Conservation (phyloP, 2,329 filamentous ascomycete genomes). For the Claviceps africana region DNA sequence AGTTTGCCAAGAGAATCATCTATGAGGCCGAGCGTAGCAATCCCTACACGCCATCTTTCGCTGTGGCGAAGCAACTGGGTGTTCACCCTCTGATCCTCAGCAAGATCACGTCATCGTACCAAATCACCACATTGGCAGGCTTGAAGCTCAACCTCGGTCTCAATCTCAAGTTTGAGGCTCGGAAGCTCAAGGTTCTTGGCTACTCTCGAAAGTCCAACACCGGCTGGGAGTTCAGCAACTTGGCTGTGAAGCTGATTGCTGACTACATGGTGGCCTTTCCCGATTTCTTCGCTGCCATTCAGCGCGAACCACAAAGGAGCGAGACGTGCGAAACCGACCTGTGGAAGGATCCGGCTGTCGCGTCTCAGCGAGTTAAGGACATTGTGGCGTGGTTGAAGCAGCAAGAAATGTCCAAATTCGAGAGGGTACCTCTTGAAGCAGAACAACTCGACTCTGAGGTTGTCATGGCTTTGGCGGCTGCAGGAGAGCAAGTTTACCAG, state of each 20-base stretch:
- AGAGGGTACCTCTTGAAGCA: conserved; percentile 89
- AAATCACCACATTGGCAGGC: conserved; percentile 63
- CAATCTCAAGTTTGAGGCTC: conserved; percentile 92
- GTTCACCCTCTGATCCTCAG: conserved; percentile 80
- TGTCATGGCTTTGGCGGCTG: conserved; percentile 65
- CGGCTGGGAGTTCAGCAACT: conserved; percentile 91
- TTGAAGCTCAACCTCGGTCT: conserved; percentile 80
- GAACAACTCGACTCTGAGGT: conserved; percentile 89
- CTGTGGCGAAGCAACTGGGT: conserved; percentile 69
- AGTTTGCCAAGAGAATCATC: conserved; percentile 69
- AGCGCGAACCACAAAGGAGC: conserved; percentile 71
- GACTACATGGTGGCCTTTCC: conserved; percentile 92
- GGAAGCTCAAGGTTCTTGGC: conserved; percentile 88
- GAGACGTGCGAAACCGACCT: conserved; percentile 76
- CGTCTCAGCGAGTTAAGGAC: conserved; percentile 75
- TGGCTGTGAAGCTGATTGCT: conserved; percentile 65
- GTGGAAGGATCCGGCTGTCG: conserved; percentile 58
- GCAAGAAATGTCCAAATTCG: conserved; percentile 80
- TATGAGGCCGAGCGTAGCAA: conserved; percentile 52
- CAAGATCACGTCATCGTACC: conserved; percentile 92
- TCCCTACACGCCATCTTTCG: conserved; percentile 73
- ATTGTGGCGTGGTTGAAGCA: conserved; percentile 88
- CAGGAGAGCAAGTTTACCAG: conserved; percentile 50
- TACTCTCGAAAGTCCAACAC: conserved; percentile 77
- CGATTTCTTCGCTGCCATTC: conserved; percentile 83